Conservation (phyloP, 192 early-diverging fungal genomes). For the Diversispora epigaea region DNA sequence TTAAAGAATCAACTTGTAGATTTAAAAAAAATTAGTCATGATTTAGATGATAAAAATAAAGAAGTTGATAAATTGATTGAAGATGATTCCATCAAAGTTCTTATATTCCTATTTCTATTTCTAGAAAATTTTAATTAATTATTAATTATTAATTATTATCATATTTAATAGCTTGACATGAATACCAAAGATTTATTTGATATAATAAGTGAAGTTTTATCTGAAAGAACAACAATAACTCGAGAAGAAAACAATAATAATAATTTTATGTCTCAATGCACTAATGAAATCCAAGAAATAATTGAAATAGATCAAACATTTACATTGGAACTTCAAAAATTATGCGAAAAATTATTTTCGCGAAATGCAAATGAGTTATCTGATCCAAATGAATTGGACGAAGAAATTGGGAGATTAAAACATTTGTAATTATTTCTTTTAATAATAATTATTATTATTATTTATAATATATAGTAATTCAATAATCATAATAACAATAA, state of each 20-base stretch:
- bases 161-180: not conserved
- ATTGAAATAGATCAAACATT: constrained; percentile 4
- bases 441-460: no score
- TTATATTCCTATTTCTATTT: not conserved
- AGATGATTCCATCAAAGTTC: constrained; percentile 25
- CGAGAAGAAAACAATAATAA: not conserved
- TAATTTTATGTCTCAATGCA: constrained; percentile 28
- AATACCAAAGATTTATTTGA: not conserved
- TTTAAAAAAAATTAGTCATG: constrained; percentile 4
- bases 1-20: constrained; percentile 1
- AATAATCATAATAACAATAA: no score
- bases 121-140: not conserved
- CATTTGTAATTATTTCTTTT: not conserved
- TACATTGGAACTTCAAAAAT: constrained; percentile 20
- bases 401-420: not conserved
- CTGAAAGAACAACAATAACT: not conserved
- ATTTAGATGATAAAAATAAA: constrained; percentile 21
- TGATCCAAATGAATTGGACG: not conserved
- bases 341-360: constrained; percentile 3
- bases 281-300: constrained; percentile 15
- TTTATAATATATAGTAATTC: no score
- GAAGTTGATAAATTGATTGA: not conserved
- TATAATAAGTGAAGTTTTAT: not conserved
- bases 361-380: not conserved
- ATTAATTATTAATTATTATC: not conserved